These are phyloP conservation scores for Batkoa obscura DNA, from an alignment of 371 early-diverging fungal species.

Conservation along the genomic window DNA sequence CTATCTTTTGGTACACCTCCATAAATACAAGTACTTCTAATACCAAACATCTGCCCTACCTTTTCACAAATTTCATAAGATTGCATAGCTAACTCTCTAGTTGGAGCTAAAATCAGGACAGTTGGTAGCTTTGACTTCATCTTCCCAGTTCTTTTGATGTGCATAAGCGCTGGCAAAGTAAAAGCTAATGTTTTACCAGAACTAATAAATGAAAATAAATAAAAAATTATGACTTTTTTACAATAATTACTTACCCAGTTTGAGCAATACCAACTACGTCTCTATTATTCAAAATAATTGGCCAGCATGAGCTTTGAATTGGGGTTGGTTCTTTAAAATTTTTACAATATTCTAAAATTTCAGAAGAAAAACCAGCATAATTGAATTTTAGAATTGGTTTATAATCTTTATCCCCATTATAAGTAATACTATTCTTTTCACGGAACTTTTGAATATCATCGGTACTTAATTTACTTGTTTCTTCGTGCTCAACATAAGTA, in stretches of 20 bases:
- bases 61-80: constrained; percentile 45
- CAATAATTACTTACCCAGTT: constrained; percentile 34
- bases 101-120: constrained; percentile 78
- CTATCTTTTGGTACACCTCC: constrained; percentile 54
- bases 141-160: constrained; percentile 19
- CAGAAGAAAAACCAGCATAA: constrained; percentile 44
- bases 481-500: constrained; percentile 10
- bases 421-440: constrained; percentile 43
- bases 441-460: constrained; percentile 24
- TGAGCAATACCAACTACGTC: constrained; percentile 67
- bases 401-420: constrained; percentile 37
- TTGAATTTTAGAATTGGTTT: constrained; percentile 59
- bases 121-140: constrained; percentile 24
- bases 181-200: constrained; percentile 89
- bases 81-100: constrained; percentile 92
- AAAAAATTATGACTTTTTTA: background rate
- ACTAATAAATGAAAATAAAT: constrained; percentile 7
- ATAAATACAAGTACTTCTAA: constrained; percentile 56
- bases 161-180: constrained; percentile 77
- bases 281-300: constrained; percentile 42
- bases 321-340: constrained; percentile 83
- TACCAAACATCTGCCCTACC: constrained; percentile 48
- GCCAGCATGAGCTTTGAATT: constrained; percentile 93
- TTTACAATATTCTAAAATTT: constrained; percentile 57
- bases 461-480: constrained; percentile 16